Conservation (phyloP, 2,329 filamentous ascomycete genomes). For the Colletotrichum acutatum region DNA sequence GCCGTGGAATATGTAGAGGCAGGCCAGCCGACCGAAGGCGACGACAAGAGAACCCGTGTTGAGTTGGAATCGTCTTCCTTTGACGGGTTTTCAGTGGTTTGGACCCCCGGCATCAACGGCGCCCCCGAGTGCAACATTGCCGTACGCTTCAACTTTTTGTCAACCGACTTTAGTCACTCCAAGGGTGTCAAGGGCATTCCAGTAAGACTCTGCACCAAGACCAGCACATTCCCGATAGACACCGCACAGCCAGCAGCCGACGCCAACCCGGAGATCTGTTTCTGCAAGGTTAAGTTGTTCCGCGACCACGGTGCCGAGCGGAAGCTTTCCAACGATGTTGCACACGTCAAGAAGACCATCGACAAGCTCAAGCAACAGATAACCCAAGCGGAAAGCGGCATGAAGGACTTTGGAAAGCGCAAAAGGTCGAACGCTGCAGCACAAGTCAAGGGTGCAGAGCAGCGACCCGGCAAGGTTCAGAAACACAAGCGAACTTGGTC, state of each 20-base stretch:
- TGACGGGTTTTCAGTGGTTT: constrained; percentile 92
- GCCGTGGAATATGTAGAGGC: constrained; percentile 92
- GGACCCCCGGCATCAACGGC: constrained; percentile 79
- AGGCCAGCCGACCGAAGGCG: constrained; percentile 67
- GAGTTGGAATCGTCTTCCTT: constrained; percentile 84
- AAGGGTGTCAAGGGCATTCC: constrained; percentile 99
- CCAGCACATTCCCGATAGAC: constrained; percentile 71
- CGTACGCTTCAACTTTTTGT: constrained; percentile 97
- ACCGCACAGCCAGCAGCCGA: constrained; percentile 59
- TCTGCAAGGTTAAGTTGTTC: constrained; percentile 97
- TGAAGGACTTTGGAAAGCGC: constrained; percentile 75
- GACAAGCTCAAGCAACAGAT: constrained; percentile 97
- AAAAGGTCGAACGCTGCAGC: constrained; percentile 64
- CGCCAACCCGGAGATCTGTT: constrained; percentile 78
- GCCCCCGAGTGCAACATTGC: constrained; percentile 84
- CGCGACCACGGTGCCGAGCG: constrained; percentile 95
- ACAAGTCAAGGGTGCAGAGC: constrained; percentile 56
- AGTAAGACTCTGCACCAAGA: constrained; percentile 92
- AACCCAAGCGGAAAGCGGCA: constrained; percentile 75
- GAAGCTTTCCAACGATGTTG: constrained; percentile 93
- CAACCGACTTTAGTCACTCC: constrained; percentile 98
- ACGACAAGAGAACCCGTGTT: constrained; percentile 74
- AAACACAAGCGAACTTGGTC: constrained; percentile 98
- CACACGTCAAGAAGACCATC: constrained; percentile 95
- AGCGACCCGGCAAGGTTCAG: constrained; percentile 81